Percentiles rank a stretch among this genome's conserved stretches.
phyloP scores from a whole-genome alignment of 2,329 filamentous ascomycete species.

The Didymella lethalis region DNA sequence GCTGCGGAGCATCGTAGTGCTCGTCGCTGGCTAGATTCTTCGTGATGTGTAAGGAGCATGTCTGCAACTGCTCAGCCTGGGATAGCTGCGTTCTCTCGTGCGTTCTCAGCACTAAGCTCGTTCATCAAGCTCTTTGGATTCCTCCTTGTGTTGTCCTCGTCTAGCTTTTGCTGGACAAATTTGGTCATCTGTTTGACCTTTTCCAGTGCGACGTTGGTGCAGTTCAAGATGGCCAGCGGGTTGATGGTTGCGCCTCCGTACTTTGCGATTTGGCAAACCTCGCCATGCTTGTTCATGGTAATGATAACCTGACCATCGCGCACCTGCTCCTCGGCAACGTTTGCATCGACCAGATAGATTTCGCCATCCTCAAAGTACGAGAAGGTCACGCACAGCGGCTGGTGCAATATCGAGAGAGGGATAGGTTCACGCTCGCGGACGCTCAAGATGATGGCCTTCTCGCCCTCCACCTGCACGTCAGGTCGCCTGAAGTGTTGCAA shows the following conservation, averaged over 20 bases:
- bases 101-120: slow-evolving; percentile 86
- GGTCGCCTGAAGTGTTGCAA: slow-evolving; percentile 91
- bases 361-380: slow-evolving; percentile 81
- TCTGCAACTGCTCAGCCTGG: slow-evolving; percentile 11
- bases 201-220: slow-evolving; percentile 74
- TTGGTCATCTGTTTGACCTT: slow-evolving; percentile 83
- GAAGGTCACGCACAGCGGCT: slow-evolving; percentile 90
- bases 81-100: slow-evolving; percentile 63
- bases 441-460: slow-evolving; percentile 83
- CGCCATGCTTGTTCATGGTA: slow-evolving; percentile 86
- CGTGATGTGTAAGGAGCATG: slow-evolving; percentile 25
- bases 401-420: slow-evolving; percentile 87
- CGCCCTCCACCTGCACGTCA: slow-evolving; percentile 86
- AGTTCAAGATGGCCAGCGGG: slow-evolving; percentile 78
- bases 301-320: slow-evolving; percentile 77
- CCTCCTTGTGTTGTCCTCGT: slow-evolving; percentile 78
- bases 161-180: slow-evolving; percentile 75
- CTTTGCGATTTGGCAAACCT: slow-evolving; percentile 91
- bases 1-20: slow-evolving; percentile 12
- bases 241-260: slow-evolving; percentile 84
- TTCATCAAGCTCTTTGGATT: slow-evolving; percentile 81
- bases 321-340: slow-evolving; percentile 77
- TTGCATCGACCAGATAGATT: slow-evolving; percentile 75
- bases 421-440: slow-evolving; percentile 88
- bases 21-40: slow-evolving; percentile 22